Conservation (phyloP, 257 asterid genomes). For the Primulina tabacum region DNA sequence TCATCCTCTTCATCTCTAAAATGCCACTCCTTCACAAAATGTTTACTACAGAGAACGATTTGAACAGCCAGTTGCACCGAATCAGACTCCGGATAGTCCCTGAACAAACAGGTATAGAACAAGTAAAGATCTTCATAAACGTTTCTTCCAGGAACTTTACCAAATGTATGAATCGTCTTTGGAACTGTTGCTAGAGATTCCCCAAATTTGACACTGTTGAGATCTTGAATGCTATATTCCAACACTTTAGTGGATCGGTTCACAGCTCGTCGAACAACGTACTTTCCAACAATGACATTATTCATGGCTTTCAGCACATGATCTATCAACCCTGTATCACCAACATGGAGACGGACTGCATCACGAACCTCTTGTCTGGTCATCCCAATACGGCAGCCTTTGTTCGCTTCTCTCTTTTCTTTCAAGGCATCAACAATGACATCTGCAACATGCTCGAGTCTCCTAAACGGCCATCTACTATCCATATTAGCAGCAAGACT, state of each 20-base stretch:
- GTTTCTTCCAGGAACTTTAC: conserved; percentile 31
- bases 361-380: conserved; percentile 94
- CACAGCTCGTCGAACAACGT: conserved; percentile 54
- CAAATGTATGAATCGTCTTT: conserved; percentile 16
- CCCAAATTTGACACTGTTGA: conserved; percentile 28
- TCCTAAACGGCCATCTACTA: conserved; percentile 83
- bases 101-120: conserved; percentile 35
- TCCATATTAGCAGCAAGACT: conserved; percentile 65
- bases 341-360: conserved; percentile 85
- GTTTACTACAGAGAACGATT: conserved; percentile 59
- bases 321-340: conserved; percentile 91
- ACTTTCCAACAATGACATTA: conserved; percentile 65
- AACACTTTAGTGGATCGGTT: conserved; percentile 61
- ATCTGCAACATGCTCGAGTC: conserved; percentile 74
- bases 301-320: conserved; percentile 82
- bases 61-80: conserved; percentile 38
- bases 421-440: conserved; percentile 83
- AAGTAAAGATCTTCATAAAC: conserved; percentile 35
- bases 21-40: conserved; percentile 81
- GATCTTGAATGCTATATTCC: conserved; percentile 67
- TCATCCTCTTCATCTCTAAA: conserved; percentile 69
- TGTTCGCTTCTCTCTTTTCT: conserved; percentile 44
- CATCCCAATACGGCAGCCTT: conserved; percentile 47
- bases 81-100: conserved; percentile 38
- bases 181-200: conserved; percentile 22